Evolutionary conservation across 2,329 filamentous ascomycete genomes (phyloP).

Genomic region (Venturiaceae sp.): DNA sequence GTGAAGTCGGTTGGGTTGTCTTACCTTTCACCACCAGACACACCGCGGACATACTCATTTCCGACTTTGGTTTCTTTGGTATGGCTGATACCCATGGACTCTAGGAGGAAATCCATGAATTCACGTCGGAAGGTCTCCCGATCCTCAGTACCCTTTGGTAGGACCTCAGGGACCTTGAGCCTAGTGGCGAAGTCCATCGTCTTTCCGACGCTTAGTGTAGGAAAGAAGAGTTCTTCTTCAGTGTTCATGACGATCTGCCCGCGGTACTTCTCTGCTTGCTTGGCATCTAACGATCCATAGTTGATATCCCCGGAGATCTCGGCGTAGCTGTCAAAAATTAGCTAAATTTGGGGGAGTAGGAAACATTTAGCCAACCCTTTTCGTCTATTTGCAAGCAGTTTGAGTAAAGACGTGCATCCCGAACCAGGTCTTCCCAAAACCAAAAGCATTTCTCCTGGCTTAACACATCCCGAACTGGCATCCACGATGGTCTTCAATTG

Average conservation of each 20-base stretch:
- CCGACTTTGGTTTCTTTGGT: conserved; percentile 44
- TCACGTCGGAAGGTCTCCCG: conserved; percentile 41
- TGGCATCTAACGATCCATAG: conserved; percentile 45
- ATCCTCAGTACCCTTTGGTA: conserved; percentile 51
- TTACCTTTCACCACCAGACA: conserved; percentile 45
- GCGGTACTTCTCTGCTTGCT: conserved; percentile 46
- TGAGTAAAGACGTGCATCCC: conserved; percentile 63
- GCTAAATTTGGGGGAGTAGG: conserved; percentile 68
- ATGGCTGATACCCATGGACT: conserved; percentile 45
- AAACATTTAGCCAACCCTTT: conserved; percentile 26
- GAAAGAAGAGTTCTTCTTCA: conserved; percentile 68
- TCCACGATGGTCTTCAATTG: conserved; percentile 56
- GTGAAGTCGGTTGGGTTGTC: neutral
- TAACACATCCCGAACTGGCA: conserved; percentile 52
- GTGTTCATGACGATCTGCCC: conserved; percentile 65
- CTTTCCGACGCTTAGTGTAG: conserved; percentile 65
- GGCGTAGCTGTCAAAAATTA: conserved; percentile 70
- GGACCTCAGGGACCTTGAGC: conserved; percentile 47
- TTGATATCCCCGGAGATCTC: conserved; percentile 39
- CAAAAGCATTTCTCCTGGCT: conserved; percentile 64
- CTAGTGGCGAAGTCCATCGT: conserved; percentile 63
- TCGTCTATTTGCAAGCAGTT: conserved; percentile 56
- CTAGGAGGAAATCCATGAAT: conserved; percentile 50
- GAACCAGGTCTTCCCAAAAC: conserved; percentile 60
- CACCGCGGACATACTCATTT: conserved; percentile 50